Evolutionary conservation across 2,329 filamentous ascomycete species (phyloP).

Genomic region (Gnomoniopsis sp.): DNA sequence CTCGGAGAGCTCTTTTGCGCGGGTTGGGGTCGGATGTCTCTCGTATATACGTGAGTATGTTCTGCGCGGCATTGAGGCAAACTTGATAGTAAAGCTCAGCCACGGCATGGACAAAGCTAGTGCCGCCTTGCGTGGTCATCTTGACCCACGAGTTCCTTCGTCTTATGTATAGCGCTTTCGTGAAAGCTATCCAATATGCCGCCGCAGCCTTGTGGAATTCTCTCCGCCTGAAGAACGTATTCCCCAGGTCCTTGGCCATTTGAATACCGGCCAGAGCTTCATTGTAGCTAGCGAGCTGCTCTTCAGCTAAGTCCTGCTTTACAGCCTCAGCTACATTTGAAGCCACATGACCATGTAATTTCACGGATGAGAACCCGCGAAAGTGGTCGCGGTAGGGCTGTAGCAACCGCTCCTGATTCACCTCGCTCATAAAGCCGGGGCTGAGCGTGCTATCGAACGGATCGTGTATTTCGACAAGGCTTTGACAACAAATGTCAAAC

Average conservation of each 20-base stretch:
- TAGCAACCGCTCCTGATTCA: slow-evolving; percentile 2
- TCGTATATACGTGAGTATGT: neutral
- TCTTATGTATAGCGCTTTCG: neutral
- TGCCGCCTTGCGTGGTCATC: neutral
- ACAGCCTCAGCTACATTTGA: neutral
- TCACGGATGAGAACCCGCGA: neutral
- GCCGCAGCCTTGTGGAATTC: neutral
- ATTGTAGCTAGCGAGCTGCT: neutral
- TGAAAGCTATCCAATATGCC: neutral
- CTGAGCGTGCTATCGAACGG: neutral
- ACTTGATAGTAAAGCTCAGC: slow-evolving; percentile 4
- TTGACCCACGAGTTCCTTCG: neutral
- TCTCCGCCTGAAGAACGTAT: slow-evolving; percentile 1
- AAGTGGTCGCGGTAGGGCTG: slow-evolving; percentile 1
- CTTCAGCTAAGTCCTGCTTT: neutral
- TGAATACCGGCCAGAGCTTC: neutral
- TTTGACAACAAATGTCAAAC: neutral
- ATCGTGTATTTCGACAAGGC: neutral
- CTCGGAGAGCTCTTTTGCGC: neutral
- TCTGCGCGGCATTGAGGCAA: slow-evolving; percentile 6
- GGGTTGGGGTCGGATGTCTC: neutral
- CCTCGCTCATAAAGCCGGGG: neutral
- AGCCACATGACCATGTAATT: neutral
- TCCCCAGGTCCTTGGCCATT: slow-evolving; percentile 1
- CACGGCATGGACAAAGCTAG: neutral